phyloP scores from a whole-genome alignment of 257 asterid species.

The Solanum pinnatisectum region DNA sequence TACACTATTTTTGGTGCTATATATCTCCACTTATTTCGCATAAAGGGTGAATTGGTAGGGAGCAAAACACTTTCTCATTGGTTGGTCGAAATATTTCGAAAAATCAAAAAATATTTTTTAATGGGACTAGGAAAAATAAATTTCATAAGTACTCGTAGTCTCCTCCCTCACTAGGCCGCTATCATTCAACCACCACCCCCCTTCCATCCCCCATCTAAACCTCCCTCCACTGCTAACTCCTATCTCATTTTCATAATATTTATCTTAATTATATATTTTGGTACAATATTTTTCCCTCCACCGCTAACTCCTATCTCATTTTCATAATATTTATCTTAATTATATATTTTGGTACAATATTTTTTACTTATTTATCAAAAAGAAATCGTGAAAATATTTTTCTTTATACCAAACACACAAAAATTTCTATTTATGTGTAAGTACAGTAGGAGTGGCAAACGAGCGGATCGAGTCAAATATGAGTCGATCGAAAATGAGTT shows the following conservation, averaged over 20 bases:
- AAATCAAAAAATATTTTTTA: background rate
- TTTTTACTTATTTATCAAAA: too few relatives aligned
- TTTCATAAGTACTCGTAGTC: too few relatives aligned
- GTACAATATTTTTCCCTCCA: background rate
- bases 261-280: background rate
- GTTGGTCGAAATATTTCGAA: background rate
- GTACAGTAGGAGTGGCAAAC: too few relatives aligned
- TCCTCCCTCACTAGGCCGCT: background rate
- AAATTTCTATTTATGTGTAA: background rate
- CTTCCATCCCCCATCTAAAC: background rate
- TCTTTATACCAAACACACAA: background rate
- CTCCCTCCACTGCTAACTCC: background rate
- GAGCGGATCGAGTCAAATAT: too few relatives aligned
- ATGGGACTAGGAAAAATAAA: conserved; percentile 11
- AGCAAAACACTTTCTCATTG: background rate
- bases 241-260: background rate
- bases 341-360: background rate
- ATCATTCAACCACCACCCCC: background rate
- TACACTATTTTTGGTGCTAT: background rate
- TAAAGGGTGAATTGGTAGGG: background rate
- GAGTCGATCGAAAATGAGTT: too few relatives aligned
- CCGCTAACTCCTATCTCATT: background rate
- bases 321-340: background rate
- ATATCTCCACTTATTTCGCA: background rate
- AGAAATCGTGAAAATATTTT: background rate